Evolutionary conservation across 345 rosid genomes (phyloP), one percentile per base, ranked within the genome.

Genomic region (Aquilaria malaccensis): DNA sequence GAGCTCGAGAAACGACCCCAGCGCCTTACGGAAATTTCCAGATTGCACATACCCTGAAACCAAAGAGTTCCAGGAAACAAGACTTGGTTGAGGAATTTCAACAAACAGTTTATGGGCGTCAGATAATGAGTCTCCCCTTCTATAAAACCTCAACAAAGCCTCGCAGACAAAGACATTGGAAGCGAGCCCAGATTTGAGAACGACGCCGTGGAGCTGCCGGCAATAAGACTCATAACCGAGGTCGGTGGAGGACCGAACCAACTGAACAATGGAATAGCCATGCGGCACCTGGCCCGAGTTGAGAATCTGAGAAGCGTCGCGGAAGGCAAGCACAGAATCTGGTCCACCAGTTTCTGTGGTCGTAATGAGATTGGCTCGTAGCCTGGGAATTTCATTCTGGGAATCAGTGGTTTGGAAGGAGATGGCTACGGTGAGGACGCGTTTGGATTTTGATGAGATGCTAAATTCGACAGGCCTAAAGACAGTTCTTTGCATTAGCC

Each of bases 11-110:
- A 86, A 85, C 79, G 84, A 70, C 56, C 62, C 64, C 53, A 85
- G 60, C 3, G 85, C 88, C 71, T 67, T 68, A 37, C 76, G 59
- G 30, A 73, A 79, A 58, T 75, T 63, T 58, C 92, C 92, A 0
- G 70, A 72, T 33, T 69, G 83, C 75, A 85, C 75, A 14, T 74
- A 73, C 65, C 84, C 82, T 59, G 92, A 80, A 58, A 86, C 72
- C 66, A 91, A 62, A 6, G 95, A 72, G 67, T 88, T 88, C 98
- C 95, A 91, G 56, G 96, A 80, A 41, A 88, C 78, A 10, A 81
- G 81, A 74, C 67, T 79, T 67, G 87, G 90, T 11, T 79, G 77
- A 71, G 87, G 76, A 68, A 86, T 91, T 84, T 91, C 95, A 70
- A 63, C 89, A 64, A 91, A 86, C 90, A 78, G 11, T 30, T 77